Base-by-base conservation (phyloP, 441 rosid species). In the California macrophylla region DNA sequence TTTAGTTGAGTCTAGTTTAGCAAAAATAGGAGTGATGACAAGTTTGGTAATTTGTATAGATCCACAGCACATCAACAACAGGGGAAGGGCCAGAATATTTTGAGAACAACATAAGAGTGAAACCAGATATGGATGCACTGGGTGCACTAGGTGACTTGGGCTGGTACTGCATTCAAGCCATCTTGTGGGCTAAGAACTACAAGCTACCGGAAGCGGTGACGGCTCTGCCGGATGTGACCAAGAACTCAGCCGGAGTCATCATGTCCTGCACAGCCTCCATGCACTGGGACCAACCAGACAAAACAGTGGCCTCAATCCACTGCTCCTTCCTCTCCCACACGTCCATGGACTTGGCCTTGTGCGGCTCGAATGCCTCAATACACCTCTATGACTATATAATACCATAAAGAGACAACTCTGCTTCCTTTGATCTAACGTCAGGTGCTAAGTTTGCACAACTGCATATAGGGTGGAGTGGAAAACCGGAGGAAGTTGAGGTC, bases 141-240 rank as follows among this genome's bases (percentile, higher is more conserved):
- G 90, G 94, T 56, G 89, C 83, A 15, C 82, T 89, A 0, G 89
- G 91, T 52, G 90, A 84, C 74, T 69, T 81, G 13, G 91, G 89
- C 0, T 89, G 91, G 90, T 85, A 85, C 63, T 80, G 86, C 74
- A 72, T 89, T 54, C 86, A 84, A 16, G 82, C 90, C 32, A 82
- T 80, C 45, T 66, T 89, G 18, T 89, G 94, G 94, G 74, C 87
- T 1, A 85, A 79, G 71, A 69, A 79, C 74, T 80, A 85, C 73
- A 66, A 78, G 73, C 78, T 85, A 54, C 91, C 94, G 6, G 76
- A 68, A 3, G 63, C 71, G 2, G 83, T 84, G 2, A 78, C 70
- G 4, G 88, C 87, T 61, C 74, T 84, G 64, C 86, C 86, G 5
- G 76, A 78, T 4, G 60, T 77, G n/a, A 50, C 64, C 66, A 78